Evolutionary conservation across 768 basidiomycete genomes (phyloP).

Genomic region (Fomitopsis pulvina): DNA sequence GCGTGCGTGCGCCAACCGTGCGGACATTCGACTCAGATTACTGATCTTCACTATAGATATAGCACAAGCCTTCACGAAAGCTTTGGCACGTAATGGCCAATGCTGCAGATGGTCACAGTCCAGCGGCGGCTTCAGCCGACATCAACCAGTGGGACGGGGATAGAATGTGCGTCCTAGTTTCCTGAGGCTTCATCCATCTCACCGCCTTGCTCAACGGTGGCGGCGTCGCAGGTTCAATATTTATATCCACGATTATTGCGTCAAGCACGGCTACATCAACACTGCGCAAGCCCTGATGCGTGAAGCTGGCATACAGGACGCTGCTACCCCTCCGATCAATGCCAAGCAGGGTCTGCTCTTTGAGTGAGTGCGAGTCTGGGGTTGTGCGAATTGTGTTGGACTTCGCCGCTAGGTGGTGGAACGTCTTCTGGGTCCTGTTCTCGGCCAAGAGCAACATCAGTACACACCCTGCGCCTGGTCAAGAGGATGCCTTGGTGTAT

Average conservation of each 20-base stretch:
- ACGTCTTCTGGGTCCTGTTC: conserved; percentile 83
- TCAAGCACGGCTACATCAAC: conserved; percentile 69
- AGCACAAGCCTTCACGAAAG: conserved; percentile 7
- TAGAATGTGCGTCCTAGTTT: conserved; percentile 48
- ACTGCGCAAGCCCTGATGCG: conserved; percentile 59
- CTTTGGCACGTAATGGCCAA: conserved; percentile 14
- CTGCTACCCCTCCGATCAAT: conserved; percentile 71
- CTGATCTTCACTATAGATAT: conserved; percentile 11
- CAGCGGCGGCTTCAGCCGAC: conserved; percentile 2
- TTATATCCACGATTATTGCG: conserved; percentile 83
- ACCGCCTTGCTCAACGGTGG: background rate
- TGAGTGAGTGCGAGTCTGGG: conserved; percentile 45
- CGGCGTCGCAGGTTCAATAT: conserved; percentile 67
- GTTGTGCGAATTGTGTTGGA: conserved; percentile 1
- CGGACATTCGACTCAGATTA: background rate
- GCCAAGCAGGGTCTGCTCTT: conserved; percentile 79
- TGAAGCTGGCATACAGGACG: conserved; percentile 61
- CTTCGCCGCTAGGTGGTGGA: conserved; percentile 66
- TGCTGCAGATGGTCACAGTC: conserved; percentile 8
- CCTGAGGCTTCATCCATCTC: conserved; percentile 24
- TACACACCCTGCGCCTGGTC: conserved; percentile 33
- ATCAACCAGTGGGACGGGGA: conserved; percentile 64
- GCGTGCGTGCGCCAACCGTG: background rate
- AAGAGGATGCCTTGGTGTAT: conserved; percentile 71
- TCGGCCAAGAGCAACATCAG: conserved; percentile 60